Evolutionary conservation across 75 land plant genomes (phyloP).

Genomic region (Ceratopteris richardii): DNA sequence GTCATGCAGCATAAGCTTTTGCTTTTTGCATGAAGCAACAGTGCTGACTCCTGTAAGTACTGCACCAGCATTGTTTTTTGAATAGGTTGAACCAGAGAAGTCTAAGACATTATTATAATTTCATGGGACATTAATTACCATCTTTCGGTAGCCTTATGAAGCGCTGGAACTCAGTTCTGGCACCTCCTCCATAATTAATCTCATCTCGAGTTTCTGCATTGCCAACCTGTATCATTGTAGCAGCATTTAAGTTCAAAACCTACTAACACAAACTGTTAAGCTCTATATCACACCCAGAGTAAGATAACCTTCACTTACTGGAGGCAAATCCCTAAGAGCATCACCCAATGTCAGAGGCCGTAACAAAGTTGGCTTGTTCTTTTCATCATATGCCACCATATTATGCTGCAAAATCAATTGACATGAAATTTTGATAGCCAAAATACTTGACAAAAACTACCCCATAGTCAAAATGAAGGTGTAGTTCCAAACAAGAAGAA

Average conservation of each 20-base stretch:
- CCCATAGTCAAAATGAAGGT: no score
- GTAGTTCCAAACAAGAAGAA: no score
- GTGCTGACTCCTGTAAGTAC: slow-evolving; percentile 10
- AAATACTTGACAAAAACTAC: not conserved
- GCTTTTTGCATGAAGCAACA: slow-evolving; percentile 7
- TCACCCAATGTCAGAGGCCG: slow-evolving; percentile 65
- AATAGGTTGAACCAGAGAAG: slow-evolving; percentile 4
- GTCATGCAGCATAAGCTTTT: slow-evolving; percentile 43
- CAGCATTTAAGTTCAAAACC: no score
- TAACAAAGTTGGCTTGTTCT: slow-evolving; percentile 39
- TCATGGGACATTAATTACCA: slow-evolving; percentile 26
- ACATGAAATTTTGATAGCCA: not conserved
- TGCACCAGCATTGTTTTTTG: no score
- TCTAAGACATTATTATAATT: slow-evolving; percentile 1
- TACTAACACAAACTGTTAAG: no score
- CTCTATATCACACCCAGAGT: not conserved
- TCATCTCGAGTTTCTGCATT: slow-evolving; percentile 58
- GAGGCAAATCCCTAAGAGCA: slow-evolving; percentile 87
- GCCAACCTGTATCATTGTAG: slow-evolving; percentile 52
- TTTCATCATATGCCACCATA: slow-evolving; percentile 74
- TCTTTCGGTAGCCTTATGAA: slow-evolving; percentile 49
- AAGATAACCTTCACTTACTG: slow-evolving; percentile 30
- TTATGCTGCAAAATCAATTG: slow-evolving; percentile 48
- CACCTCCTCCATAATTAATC: slow-evolving; percentile 52
- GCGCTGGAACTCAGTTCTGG: slow-evolving; percentile 72